Conservation (phyloP, 1,139 yeast species). For the Taiozyma sp. region DNA sequence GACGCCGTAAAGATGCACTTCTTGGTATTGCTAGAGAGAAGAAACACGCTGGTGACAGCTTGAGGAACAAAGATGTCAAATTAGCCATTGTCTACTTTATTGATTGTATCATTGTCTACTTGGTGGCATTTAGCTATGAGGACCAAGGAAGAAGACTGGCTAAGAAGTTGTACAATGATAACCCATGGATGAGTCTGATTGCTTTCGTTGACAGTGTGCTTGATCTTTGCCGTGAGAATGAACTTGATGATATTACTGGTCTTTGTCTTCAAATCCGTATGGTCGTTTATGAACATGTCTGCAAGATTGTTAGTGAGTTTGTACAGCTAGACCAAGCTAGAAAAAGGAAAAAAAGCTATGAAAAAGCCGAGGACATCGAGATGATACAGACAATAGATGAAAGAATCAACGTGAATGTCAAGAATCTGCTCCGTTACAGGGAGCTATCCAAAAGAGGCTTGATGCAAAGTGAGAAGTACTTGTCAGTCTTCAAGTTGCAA, state of each 20-base stretch:
- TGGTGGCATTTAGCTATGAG: conserved; percentile 19
- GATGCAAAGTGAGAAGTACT: conserved; percentile 7
- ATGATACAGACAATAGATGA: conserved; percentile 5
- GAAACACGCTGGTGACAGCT: conserved; percentile 18
- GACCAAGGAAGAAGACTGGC: conserved; percentile 12
- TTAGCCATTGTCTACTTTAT: conserved; percentile 6
- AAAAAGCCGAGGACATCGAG: not conserved
- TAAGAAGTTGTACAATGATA: conserved; percentile 10
- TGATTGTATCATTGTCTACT: conserved; percentile 17
- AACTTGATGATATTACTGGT: conserved; percentile 10
- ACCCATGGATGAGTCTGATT: conserved; percentile 17
- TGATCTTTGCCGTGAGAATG: conserved; percentile 2
- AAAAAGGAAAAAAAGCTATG: conserved; percentile 1
- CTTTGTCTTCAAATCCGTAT: conserved; percentile 14
- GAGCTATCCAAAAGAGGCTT: conserved; percentile 7
- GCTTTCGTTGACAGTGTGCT: conserved; percentile 13
- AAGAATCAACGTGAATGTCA: conserved; percentile 5
- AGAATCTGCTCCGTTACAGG: conserved; percentile 7
- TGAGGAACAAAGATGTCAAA: conserved; percentile 3
- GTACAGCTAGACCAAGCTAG: conserved; percentile 8
- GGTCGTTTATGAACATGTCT: conserved; percentile 17
- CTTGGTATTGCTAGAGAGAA: conserved; percentile 12
- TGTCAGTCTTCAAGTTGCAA: conserved; percentile 12
- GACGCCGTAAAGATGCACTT: conserved; percentile 5
- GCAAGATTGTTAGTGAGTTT: conserved; percentile 8